A percentile compares a stretch with the other conserved stretches of the same genome.
Evolutionary conservation across 768 basidiomycete genomes (phyloP).

Genomic region (Cyclocybe cylindracea): DNA sequence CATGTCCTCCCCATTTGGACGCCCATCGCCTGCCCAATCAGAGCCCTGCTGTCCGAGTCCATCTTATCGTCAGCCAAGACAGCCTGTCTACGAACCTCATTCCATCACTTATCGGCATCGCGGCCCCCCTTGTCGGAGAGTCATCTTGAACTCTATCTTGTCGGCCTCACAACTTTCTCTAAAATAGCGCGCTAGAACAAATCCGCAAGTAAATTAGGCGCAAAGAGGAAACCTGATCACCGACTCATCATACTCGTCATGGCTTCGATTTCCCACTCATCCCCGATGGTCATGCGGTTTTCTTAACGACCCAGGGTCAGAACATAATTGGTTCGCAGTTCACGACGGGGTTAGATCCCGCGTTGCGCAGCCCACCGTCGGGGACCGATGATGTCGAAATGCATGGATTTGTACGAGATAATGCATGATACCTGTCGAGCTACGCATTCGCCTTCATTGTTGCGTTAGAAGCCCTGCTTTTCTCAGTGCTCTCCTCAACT

Average conservation of each 20-base stretch:
- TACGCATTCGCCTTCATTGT: background rate
- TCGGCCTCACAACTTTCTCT: conserved; percentile 28
- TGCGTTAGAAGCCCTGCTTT: conserved; percentile 47
- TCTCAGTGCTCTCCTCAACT: conserved; percentile 63
- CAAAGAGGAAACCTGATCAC: conserved; percentile 9
- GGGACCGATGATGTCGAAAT: background rate
- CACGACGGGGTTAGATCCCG: background rate
- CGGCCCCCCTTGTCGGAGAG: conserved; percentile 9
- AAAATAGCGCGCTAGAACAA: conserved; percentile 16
- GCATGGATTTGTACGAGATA: background rate
- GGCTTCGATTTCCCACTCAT: conserved; percentile 20
- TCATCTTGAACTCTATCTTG: conserved; percentile 39
- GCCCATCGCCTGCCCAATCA: too few relatives aligned
- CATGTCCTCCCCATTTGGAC: background rate
- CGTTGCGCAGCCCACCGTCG: conserved; percentile 4
- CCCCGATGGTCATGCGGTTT: conserved; percentile 7
- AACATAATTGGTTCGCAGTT: background rate
- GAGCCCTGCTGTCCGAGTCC: background rate
- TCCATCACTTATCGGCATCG: conserved; percentile 8
- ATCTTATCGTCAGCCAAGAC: background rate
- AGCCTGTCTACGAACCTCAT: background rate
- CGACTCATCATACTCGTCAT: conserved; percentile 7
- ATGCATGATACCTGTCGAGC: conserved; percentile 12
- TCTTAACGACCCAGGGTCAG: background rate
- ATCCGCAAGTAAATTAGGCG: conserved; percentile 18